Evolutionary conservation across 202 grass and related monocot species (phyloP), one percentile per base, ranked within the genome.

Genomic region (Carex arenaria): DNA sequence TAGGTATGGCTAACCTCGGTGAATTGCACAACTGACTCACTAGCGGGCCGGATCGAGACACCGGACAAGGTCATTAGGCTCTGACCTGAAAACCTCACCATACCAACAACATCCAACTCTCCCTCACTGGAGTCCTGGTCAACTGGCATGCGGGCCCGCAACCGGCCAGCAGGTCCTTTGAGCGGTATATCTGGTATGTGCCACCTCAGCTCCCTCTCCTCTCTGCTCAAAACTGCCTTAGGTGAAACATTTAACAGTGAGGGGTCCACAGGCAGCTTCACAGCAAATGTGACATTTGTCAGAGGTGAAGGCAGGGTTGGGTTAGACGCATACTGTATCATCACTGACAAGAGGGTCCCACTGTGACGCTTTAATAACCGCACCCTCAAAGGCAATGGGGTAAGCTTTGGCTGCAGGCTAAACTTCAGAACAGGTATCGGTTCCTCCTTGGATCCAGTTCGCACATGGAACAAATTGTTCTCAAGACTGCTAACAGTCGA

Each of bases 291-390:
- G 56, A 95, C 91, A 80, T 99, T 94, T 87, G 78, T 91, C 45
- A 99, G 78, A 10, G 96, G 96, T 61, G 88, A 85, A 0, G 88
- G 93, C 87, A 99, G 84, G 70, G 89, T 86, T 40, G 96, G 93
- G 79, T 99, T 99, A 0, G 93, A 95, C 0, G 79, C 81, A 19
- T 94, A 99, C 43, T 99, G 96, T 86, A 99, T 95, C 96, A 99
- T 99, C 67, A 95, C 81, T 4, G 93, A 92, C 30, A 99, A 90
- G 26, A 99, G 88, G 20, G 91, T 99, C 12, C 96, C 96, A 19
- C 82, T 92, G 63, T 99, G 93, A 47, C 93, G 96, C 85, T 95
- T 99, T 79, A 99, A 85, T 31, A 99, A 91, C 64, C 96, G 88
- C 76, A 93, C 84, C 83, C 96, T 95, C 69, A 99, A 78, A 52